phyloP scores from a whole-genome alignment of 2,329 filamentous ascomycete genomes.

The Nothomitra cinnamomea region DNA sequence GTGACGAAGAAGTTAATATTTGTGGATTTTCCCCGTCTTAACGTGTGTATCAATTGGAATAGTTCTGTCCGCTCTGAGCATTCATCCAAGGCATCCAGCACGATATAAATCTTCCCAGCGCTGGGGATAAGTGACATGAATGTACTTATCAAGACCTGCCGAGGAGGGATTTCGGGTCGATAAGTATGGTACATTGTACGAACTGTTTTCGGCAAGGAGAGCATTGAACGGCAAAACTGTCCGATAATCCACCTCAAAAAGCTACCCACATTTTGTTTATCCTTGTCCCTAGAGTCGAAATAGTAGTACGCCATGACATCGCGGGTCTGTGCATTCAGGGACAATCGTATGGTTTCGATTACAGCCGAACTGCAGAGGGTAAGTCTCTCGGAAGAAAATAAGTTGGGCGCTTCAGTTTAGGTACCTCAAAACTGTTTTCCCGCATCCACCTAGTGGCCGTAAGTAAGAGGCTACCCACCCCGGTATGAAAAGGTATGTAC shows the following conservation, averaged over 20 bases:
- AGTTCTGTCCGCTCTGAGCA: slow-evolving; percentile 7
- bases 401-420: background rate
- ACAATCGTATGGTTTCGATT: background rate
- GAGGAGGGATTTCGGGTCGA: background rate
- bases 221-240: background rate
- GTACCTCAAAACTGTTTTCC: slow-evolving; percentile 22
- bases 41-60: background rate
- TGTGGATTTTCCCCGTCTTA: background rate
- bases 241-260: background rate
- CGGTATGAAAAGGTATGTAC: too few species aligned
- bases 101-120: background rate
- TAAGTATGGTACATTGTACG: background rate
- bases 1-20: slow-evolving; percentile 4
- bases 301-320: background rate
- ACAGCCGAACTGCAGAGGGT: background rate
- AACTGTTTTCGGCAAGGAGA: background rate
- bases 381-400: slow-evolving; percentile 11
- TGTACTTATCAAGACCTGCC: background rate
- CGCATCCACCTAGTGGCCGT: slow-evolving; percentile 22
- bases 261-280: background rate
- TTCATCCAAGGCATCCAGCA: slow-evolving; percentile 20
- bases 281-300: background rate
- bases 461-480: too few species aligned
- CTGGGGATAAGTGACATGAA: background rate
- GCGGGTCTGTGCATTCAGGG: background rate